Percentiles rank a stretch among this genome's conserved stretches.
Conservation (phyloP, 441 rosid genomes). For the Flueggea neowawraea region DNA sequence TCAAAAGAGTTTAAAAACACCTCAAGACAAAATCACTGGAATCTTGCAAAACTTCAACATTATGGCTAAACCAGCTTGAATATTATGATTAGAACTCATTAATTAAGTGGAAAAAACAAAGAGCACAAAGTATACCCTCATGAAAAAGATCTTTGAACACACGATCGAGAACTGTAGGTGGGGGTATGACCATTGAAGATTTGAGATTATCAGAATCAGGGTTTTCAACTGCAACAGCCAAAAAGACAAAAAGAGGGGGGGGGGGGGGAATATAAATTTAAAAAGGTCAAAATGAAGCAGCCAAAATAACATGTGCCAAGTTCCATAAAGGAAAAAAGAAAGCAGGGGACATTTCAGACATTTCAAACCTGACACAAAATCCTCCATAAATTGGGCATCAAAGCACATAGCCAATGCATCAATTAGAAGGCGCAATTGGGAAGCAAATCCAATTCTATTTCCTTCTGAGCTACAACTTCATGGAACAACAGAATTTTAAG, state of each 20-base stretch:
- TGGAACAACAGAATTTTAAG: conserved; percentile 12
- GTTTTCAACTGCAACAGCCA: conserved; percentile 64
- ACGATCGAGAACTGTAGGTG: conserved; percentile 87
- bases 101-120: not conserved
- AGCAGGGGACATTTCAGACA: conserved; percentile 21
- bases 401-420: conserved; percentile 71
- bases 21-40: too few species aligned
- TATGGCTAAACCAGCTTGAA: not conserved
- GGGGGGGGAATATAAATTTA: conserved; percentile 9
- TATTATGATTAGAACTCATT: not conserved
- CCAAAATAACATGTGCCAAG: conserved; percentile 1
- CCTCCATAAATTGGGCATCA: conserved; percentile 89
- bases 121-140: conserved; percentile 46
- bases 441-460: conserved; percentile 71
- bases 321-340: conserved; percentile 7
- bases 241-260: conserved; percentile 2
- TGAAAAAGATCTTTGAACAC: conserved; percentile 93
- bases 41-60: too few species aligned
- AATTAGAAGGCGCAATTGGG: conserved; percentile 79
- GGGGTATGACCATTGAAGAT: conserved; percentile 81
- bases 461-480: conserved; percentile 60
- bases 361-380: conserved; percentile 88
- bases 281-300: conserved; percentile 2
- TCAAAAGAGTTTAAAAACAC: not conserved
- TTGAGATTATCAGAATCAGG: conserved; percentile 60